Evolutionary conservation across 1,284 basidiomycete genomes (phyloP), one percentile per base, ranked within the genome.

Genomic region (Melampsora larici-populina): DNA sequence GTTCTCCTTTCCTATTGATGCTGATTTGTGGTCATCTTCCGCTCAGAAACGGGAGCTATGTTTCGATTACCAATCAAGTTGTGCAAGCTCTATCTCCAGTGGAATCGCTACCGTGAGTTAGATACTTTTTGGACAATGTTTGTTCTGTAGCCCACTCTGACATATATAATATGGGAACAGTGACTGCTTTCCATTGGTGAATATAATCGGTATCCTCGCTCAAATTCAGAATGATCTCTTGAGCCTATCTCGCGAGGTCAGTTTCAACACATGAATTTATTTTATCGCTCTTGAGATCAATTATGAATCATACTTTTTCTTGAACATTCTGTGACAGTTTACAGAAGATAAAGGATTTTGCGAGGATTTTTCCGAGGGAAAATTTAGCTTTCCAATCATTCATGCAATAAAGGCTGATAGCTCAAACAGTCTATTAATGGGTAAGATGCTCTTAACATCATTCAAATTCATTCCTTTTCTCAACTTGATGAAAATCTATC

Each of bases 151-250:
- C 3, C 62, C 2, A 33, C 6, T 21, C 15, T 64, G 24, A 33
- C 26, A 18, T 49, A 49, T 18, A 5, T 15, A 48, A 43, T 21
- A 33, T 21, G 33, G 79, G 9, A 36, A 36, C 9, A 97, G 94
- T 24, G 89, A 96, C 83, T 96, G 91, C 79, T 88, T 97, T 0
- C 94, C 94, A 0, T 87, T 99, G 1, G 92, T 96, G 78, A 97
- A 97, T 83, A 87, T 98, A 15, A 92, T 99, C 79, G 94, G 96
- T 1, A 89, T 98, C 21, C 92, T 90, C 82, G 98, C 96, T 84
- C 97, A 99, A 84, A 97, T 99, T 80, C 87, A 95, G 29, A 96
- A 99, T 83, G 96, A 99, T 83, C 93, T 96, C 79, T 93, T 97
- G 91, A 99, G 99, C 83, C 86, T 99, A 43, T 91, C 95, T 81